Percentiles rank a stretch among this genome's conserved stretches.
These are phyloP conservation scores for Saccharomycopsis phalli DNA, from an alignment of 1,139 yeast genomes.

Conservation along the genomic window DNA sequence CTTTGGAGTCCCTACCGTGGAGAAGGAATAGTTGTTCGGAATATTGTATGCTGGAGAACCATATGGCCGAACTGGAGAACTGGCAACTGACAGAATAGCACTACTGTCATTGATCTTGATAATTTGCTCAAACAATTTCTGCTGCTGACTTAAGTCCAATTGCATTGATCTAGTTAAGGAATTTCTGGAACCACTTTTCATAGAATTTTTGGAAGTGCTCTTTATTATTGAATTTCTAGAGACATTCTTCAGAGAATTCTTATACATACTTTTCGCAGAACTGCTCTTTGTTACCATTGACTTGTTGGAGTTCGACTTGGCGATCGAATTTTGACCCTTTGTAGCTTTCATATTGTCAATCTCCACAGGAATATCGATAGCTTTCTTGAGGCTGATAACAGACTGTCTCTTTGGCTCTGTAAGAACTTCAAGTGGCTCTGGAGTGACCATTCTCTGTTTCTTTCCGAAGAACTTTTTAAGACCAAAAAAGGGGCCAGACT, in stretches of 20 bases:
- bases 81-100: conserved; percentile 1
- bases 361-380: background rate
- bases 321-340: background rate
- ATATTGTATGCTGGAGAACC: conserved; percentile 10
- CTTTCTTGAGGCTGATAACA: background rate
- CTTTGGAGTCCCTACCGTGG: conserved; percentile 1
- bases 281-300: conserved; percentile 6
- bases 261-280: background rate
- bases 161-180: conserved; percentile 1
- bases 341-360: background rate
- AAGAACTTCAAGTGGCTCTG: background rate
- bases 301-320: conserved; percentile 1
- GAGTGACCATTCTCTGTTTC: background rate
- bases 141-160: conserved; percentile 8
- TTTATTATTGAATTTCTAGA: background rate
- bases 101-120: background rate
- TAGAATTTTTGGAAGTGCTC: background rate
- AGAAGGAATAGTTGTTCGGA: conserved; percentile 20
- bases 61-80: background rate
- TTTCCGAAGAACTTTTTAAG: background rate
- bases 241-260: no score
- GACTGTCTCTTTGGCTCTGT: background rate
- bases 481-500: conserved; percentile 5
- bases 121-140: conserved; percentile 8
- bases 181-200: background rate